Percentiles rank a stretch among this genome's conserved stretches.
Conservation (phyloP, 1,284 basidiomycete species). For the Puccinia horiana region DNA sequence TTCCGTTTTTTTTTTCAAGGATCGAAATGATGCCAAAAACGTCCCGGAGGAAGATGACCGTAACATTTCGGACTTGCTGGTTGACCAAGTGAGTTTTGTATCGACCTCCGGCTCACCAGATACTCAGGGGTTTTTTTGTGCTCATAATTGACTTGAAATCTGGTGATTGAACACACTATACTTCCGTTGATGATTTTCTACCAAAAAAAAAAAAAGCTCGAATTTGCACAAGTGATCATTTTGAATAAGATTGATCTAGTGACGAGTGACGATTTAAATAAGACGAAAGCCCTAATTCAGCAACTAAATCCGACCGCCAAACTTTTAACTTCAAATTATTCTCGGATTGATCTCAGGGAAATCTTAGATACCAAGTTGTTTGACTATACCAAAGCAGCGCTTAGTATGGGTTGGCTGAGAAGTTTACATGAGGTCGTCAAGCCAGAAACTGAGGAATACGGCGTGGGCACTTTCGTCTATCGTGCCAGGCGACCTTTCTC, state of each 20-base stretch:
- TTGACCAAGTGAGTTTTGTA: slow-evolving; percentile 56
- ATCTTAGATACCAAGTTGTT: slow-evolving; percentile 59
- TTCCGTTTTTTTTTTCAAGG: background rate
- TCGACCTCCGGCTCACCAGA: background rate
- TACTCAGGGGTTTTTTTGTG: background rate
- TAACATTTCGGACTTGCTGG: slow-evolving; percentile 62
- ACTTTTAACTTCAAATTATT: slow-evolving; percentile 55
- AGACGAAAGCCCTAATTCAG: slow-evolving; percentile 58
- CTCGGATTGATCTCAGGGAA: slow-evolving; percentile 58
- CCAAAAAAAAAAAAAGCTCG: slow-evolving; percentile 59
- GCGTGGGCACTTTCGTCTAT: slow-evolving; percentile 59
- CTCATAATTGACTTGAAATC: background rate
- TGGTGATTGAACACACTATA: background rate
- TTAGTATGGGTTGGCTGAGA: slow-evolving; percentile 62
- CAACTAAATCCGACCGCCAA: slow-evolving; percentile 60
- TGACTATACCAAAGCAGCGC: slow-evolving; percentile 60
- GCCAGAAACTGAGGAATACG: slow-evolving; percentile 62
- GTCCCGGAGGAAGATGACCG: slow-evolving; percentile 62
- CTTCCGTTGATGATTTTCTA: background rate
- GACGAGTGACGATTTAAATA: slow-evolving; percentile 55
- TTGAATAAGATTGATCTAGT: slow-evolving; percentile 62
- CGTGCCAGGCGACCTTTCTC: slow-evolving; percentile 61
- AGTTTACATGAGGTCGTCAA: slow-evolving; percentile 60
- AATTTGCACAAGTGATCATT: slow-evolving; percentile 62
- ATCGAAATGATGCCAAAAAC: slow-evolving; percentile 52